A percentile compares a stretch with the other conserved stretches of the same genome.
These are phyloP conservation scores for Peterozyma toletana DNA, from an alignment of 805 yeast species.

Conservation along the genomic window DNA sequence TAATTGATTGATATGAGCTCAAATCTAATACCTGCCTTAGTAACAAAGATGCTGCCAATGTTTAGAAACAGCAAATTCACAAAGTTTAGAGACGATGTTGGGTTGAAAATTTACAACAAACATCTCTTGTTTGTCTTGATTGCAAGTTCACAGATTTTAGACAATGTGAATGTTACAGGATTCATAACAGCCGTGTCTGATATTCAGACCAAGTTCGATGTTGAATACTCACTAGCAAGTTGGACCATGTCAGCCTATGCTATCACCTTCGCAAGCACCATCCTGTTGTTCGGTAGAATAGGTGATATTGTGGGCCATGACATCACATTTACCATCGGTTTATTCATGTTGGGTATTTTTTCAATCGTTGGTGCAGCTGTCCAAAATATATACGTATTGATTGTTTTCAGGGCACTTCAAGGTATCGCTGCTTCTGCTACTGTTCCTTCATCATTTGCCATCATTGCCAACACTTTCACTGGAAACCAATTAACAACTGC, in stretches of 20 bases:
- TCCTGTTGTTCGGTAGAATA: conserved; percentile 26
- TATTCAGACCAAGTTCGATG: conserved; percentile 1
- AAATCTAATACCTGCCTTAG: too few relatives aligned
- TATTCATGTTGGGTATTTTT: conserved; percentile 15
- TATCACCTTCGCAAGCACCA: conserved; percentile 28
- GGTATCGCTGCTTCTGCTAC: conserved; percentile 28
- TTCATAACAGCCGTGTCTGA: conserved; percentile 5
- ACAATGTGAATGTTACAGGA: conserved; percentile 10
- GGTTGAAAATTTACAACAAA: too few relatives aligned
- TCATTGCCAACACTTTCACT: conserved; percentile 11
- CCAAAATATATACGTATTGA: conserved; percentile 20
- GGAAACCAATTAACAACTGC: conserved; percentile 14
- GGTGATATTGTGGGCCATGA: conserved; percentile 26
- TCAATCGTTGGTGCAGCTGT: conserved; percentile 23
- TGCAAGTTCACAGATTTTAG: background rate
- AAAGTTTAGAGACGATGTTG: too few relatives aligned
- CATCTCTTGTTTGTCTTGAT: background rate
- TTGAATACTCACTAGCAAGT: background rate
- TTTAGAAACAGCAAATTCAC: too few relatives aligned
- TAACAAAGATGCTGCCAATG: too few relatives aligned
- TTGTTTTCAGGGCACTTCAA: conserved; percentile 28
- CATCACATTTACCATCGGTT: conserved; percentile 15
- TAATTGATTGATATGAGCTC: too few relatives aligned
- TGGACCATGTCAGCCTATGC: conserved; percentile 30
- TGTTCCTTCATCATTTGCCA: conserved; percentile 25